Conservation (phyloP, 2,329 filamentous ascomycete genomes). For the Sarocladium oryzae region DNA sequence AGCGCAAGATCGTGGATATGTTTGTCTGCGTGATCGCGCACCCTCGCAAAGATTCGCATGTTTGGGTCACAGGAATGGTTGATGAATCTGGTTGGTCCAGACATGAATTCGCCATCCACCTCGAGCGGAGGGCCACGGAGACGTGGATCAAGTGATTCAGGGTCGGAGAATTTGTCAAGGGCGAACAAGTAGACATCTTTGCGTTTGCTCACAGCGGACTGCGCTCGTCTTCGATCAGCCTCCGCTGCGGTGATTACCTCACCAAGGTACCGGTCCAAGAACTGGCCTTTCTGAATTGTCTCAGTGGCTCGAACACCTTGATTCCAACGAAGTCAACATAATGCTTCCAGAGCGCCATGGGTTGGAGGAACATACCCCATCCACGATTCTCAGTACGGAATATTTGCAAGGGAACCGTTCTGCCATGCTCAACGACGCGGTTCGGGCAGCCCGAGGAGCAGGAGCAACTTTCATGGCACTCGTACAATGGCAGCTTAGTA, state of each 20-base stretch:
- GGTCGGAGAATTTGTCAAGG: conserved; percentile 71
- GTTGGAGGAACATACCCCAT: conserved; percentile 54
- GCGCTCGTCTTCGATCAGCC: conserved; percentile 56
- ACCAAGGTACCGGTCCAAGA: conserved; percentile 74
- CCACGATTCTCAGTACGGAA: conserved; percentile 67
- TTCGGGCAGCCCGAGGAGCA: conserved; percentile 64
- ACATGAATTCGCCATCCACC: conserved; percentile 68
- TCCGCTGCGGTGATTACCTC: conserved; percentile 59
- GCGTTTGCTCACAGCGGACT: conserved; percentile 47
- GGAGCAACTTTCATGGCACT: conserved; percentile 67
- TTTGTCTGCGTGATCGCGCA: conserved; percentile 69
- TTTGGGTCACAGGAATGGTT: conserved; percentile 80
- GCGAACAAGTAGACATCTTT: conserved; percentile 76
- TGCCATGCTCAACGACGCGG: conserved; percentile 67
- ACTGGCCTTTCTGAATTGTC: conserved; percentile 64
- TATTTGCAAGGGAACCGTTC: conserved; percentile 65
- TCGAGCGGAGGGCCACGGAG: conserved; percentile 51
- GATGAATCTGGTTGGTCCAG: conserved; percentile 73
- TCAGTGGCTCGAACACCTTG: conserved; percentile 58
- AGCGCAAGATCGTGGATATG: conserved; percentile 71
- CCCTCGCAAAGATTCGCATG: conserved; percentile 70
- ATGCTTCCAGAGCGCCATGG: neutral
- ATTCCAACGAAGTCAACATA: neutral
- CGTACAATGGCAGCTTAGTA: conserved; percentile 63
- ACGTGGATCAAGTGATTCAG: conserved; percentile 46